A percentile compares a stretch with the other conserved stretches of the same genome.
Conservation (phyloP, 257 asterid species). For the Anisodus tanguticus region DNA sequence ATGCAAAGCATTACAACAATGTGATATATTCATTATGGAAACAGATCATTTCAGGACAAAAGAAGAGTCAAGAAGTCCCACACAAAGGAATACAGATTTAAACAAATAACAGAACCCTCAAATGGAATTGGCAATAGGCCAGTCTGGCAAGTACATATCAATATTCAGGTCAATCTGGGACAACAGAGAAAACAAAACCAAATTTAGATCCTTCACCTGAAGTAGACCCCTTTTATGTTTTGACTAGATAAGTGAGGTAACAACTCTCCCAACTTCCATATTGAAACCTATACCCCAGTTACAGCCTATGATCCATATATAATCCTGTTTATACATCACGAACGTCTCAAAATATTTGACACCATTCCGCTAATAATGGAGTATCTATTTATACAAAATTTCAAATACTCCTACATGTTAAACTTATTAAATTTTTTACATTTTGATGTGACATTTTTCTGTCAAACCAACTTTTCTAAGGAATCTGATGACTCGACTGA, state of each 20-base stretch:
- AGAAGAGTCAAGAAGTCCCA: neutral
- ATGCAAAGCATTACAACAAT: neutral
- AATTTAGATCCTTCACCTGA: neutral
- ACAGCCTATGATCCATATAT: no score
- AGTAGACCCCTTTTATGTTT: neutral
- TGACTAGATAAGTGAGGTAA: neutral
- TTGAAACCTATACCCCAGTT: no score
- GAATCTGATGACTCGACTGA: no score
- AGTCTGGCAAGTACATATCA: neutral
- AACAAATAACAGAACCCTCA: neutral
- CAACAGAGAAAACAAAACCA: neutral
- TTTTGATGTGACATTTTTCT: no score
- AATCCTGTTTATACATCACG: no score
- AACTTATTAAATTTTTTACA: no score
- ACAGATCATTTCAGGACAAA: constrained; percentile 11
- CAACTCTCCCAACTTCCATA: neutral
- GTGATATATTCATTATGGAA: neutral
- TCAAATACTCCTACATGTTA: no score
- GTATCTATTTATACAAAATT: no score
- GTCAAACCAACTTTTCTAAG: no score
- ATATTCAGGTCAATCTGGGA: constrained; percentile 4
- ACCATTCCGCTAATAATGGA: no score
- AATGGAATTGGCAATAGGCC: neutral
- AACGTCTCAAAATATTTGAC: no score
- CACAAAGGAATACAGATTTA: neutral